A percentile compares a stretch with the other conserved stretches of the same genome.
phyloP scores from a whole-genome alignment of 495 filamentous ascomycete genomes.

The Neurospora tetraspora region DNA sequence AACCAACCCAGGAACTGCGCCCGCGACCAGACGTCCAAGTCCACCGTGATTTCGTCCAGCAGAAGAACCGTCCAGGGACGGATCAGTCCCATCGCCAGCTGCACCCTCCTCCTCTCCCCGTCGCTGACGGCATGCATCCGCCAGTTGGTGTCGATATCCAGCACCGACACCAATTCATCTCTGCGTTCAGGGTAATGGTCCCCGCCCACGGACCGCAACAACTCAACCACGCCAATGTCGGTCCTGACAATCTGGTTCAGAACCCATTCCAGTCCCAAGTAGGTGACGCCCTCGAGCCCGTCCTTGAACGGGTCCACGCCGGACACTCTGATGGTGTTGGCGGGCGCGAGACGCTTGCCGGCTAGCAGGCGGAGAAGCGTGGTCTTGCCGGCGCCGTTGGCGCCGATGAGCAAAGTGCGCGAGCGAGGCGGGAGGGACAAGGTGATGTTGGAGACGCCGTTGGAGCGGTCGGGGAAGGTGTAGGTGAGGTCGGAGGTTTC shows the following conservation, averaged over 20 bases:
- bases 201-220: conserved; percentile 78
- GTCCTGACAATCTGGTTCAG: conserved; percentile 94
- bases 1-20: conserved; percentile 81
- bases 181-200: conserved; percentile 68
- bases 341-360: conserved; percentile 87
- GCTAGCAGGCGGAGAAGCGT: conserved; percentile 77
- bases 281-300: conserved; percentile 83
- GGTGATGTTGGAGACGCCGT: conserved; percentile 58
- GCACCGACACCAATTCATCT: conserved; percentile 75
- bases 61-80: conserved; percentile 87
- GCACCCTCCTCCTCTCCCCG: conserved; percentile 82
- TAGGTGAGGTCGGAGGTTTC: conserved; percentile 69
- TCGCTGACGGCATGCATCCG: conserved; percentile 91
- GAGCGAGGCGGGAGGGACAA: conserved; percentile 71
- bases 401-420: conserved; percentile 87
- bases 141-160: conserved; percentile 89
- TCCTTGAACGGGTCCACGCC: conserved; percentile 87
- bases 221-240: conserved; percentile 82
- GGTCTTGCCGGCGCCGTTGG: conserved; percentile 96
- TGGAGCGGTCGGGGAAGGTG: conserved; percentile 71
- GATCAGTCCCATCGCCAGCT: conserved; percentile 90
- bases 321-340: conserved; percentile 57
- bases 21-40: conserved; percentile 78
- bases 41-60: conserved; percentile 95
- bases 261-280: conserved; percentile 96